A percentile compares a stretch with the other conserved stretches of the same genome.
Evolutionary conservation across 2,329 filamentous ascomycete species (phyloP).

Genomic region (Neofusicoccum sp.): DNA sequence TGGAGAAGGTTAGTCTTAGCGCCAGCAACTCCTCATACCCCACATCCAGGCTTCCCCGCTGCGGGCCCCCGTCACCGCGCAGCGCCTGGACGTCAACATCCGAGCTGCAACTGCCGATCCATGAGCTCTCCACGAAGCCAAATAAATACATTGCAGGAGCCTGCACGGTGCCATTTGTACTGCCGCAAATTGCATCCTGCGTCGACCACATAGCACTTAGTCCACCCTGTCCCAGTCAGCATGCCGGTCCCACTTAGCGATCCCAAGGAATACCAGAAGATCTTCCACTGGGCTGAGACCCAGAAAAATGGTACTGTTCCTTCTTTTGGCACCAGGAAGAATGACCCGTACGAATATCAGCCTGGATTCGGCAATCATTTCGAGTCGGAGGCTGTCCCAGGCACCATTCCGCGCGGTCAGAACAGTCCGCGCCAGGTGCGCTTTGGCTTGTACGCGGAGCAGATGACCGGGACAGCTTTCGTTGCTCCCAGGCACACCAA

Average conservation of each 20-base stretch:
- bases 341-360: slow-evolving; percentile 58
- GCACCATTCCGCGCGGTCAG: slow-evolving; percentile 47
- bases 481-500: slow-evolving; percentile 37
- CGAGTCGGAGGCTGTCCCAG: slow-evolving; percentile 47
- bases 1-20: neutral
- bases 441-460: slow-evolving; percentile 38
- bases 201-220: neutral
- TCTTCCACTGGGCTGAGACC: slow-evolving; percentile 57
- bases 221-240: neutral
- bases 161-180: neutral
- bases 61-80: neutral
- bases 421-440: slow-evolving; percentile 40
- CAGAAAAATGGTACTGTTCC: slow-evolving; percentile 56
- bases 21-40: neutral
- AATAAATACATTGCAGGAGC: neutral
- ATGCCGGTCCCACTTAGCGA: slow-evolving; percentile 26
- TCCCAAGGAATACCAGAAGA: slow-evolving; percentile 38
- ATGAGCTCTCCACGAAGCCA: neutral
- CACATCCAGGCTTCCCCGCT: slow-evolving; percentile 6
- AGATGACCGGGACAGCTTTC: slow-evolving; percentile 37
- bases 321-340: slow-evolving; percentile 54
- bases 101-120: slow-evolving; percentile 11
- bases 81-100: neutral
- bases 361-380: slow-evolving; percentile 55
- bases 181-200: neutral